These are phyloP conservation scores for Talaromyces nanjingensis DNA, from an alignment of 495 filamentous ascomycete genomes.

Conservation along the genomic window DNA sequence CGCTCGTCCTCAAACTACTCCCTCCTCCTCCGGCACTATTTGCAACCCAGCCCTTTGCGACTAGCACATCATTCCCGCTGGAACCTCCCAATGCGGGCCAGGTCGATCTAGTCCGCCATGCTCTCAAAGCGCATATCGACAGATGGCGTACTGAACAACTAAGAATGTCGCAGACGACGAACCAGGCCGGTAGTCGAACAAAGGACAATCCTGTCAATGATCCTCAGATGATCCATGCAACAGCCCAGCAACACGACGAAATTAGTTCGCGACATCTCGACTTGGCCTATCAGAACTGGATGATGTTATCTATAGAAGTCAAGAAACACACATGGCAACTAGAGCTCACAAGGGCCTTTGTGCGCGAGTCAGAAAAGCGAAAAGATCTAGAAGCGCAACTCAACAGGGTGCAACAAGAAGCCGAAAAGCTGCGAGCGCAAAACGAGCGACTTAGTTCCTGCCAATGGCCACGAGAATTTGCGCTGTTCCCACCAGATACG, in stretches of 20 bases:
- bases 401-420: slow-evolving; percentile 59
- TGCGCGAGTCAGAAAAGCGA: slow-evolving; percentile 59
- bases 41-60: slow-evolving; percentile 61
- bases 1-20: slow-evolving; percentile 72
- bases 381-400: slow-evolving; percentile 54
- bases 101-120: slow-evolving; percentile 58
- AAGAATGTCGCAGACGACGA: slow-evolving; percentile 20
- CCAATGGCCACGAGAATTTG: slow-evolving; percentile 67
- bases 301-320: slow-evolving; percentile 44
- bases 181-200: slow-evolving; percentile 16
- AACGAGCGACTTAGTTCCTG: slow-evolving; percentile 60
- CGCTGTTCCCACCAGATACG: slow-evolving; percentile 54
- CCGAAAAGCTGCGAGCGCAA: slow-evolving; percentile 61
- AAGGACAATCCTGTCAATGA: slow-evolving; percentile 23
- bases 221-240: slow-evolving; percentile 36
- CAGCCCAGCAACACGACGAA: slow-evolving; percentile 50
- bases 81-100: slow-evolving; percentile 63
- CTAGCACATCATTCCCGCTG: slow-evolving; percentile 66
- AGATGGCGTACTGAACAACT: slow-evolving; percentile 48
- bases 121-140: slow-evolving; percentile 57
- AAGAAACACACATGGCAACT: slow-evolving; percentile 65
- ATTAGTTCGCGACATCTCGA: slow-evolving; percentile 58
- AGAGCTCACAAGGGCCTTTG: slow-evolving; percentile 68
- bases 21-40: slow-evolving; percentile 71
- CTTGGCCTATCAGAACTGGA: slow-evolving; percentile 66